A percentile compares a stretch with the other conserved stretches of the same genome.
phyloP scores from a whole-genome alignment of 768 basidiomycete genomes.

The Amanita pseudoporphyria region DNA sequence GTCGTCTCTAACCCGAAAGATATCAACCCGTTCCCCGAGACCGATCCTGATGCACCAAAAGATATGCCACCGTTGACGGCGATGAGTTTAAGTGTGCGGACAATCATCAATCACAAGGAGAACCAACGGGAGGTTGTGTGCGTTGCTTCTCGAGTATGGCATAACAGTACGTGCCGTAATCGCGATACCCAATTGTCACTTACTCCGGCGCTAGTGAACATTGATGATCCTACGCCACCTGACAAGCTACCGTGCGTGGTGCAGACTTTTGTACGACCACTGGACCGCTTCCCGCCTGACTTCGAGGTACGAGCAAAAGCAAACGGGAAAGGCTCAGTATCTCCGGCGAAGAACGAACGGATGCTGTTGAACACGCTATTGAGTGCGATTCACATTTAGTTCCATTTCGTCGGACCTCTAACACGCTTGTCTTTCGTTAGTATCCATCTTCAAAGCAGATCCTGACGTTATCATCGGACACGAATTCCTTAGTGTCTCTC shows the following conservation, averaged over 20 bases:
- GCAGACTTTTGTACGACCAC: constrained; percentile 83
- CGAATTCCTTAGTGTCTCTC: constrained; percentile 82
- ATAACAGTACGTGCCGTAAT: constrained; percentile 29
- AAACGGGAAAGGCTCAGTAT: constrained; percentile 60
- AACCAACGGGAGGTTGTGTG: constrained; percentile 95
- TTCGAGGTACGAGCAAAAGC: constrained; percentile 65
- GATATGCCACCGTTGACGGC: constrained; percentile 86
- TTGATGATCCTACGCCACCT: constrained; percentile 89
- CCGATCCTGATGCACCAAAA: constrained; percentile 57
- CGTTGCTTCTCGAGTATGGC: constrained; percentile 77
- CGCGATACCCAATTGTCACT: background rate
- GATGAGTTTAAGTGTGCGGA: constrained; percentile 80
- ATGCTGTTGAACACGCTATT: constrained; percentile 78
- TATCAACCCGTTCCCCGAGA: constrained; percentile 73
- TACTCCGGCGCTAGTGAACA: constrained; percentile 44
- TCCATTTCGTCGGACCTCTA: background rate
- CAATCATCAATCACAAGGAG: constrained; percentile 87
- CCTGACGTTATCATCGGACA: constrained; percentile 94
- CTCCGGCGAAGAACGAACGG: constrained; percentile 72
- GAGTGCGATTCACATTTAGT: constrained; percentile 29
- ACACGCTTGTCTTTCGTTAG: constrained; percentile 24
- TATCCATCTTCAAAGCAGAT: constrained; percentile 74
- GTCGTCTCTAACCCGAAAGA: constrained; percentile 80
- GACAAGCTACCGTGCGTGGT: constrained; percentile 76
- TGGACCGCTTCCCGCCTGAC: constrained; percentile 76